These are phyloP conservation scores for Peronospora destructor DNA, from an alignment of 352 stramenopile species.

Conservation along the genomic window DNA sequence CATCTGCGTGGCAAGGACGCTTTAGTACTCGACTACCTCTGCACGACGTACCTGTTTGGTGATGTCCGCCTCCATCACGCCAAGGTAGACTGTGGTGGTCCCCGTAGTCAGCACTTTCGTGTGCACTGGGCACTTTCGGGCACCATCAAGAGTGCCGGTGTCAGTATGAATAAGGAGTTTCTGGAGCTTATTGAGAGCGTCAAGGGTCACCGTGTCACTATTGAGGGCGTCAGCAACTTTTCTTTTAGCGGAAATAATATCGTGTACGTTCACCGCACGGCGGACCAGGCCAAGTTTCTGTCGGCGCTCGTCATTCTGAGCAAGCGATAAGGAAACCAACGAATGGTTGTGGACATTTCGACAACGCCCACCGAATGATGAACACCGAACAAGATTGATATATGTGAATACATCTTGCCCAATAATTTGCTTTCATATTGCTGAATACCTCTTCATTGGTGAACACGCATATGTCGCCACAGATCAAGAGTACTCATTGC, in stretches of 20 bases:
- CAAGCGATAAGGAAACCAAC: slow-evolving; percentile 40
- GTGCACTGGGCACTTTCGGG: slow-evolving; percentile 80
- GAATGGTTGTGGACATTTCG: not conserved
- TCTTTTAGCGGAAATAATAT: slow-evolving; percentile 85
- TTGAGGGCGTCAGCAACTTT: slow-evolving; percentile 85
- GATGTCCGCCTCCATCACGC: slow-evolving; percentile 70
- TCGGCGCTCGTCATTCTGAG: slow-evolving; percentile 71
- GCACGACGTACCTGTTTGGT: slow-evolving; percentile 76
- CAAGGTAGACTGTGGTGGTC: slow-evolving; percentile 77
- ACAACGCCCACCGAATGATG: not conserved
- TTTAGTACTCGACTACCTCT: slow-evolving; percentile 82
- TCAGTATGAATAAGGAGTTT: slow-evolving; percentile 87
- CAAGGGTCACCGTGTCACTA: slow-evolving; percentile 66
- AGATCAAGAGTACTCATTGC: too few species aligned
- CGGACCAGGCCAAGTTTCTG: slow-evolving; percentile 85
- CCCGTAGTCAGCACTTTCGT: slow-evolving; percentile 79
- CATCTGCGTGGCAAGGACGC: slow-evolving; percentile 77
- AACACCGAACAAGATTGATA: slow-evolving; percentile 22
- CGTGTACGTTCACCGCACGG: slow-evolving; percentile 82
- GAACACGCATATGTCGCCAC: too few species aligned
- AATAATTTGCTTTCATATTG: slow-evolving; percentile 3
- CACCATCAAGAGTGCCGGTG: slow-evolving; percentile 62
- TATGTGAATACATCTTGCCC: slow-evolving; percentile 20
- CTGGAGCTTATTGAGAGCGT: slow-evolving; percentile 80
- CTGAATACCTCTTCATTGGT: not conserved